These are phyloP conservation scores for Moniliella sp. DNA, from an alignment of 1,284 basidiomycete species.

Conservation along the genomic window DNA sequence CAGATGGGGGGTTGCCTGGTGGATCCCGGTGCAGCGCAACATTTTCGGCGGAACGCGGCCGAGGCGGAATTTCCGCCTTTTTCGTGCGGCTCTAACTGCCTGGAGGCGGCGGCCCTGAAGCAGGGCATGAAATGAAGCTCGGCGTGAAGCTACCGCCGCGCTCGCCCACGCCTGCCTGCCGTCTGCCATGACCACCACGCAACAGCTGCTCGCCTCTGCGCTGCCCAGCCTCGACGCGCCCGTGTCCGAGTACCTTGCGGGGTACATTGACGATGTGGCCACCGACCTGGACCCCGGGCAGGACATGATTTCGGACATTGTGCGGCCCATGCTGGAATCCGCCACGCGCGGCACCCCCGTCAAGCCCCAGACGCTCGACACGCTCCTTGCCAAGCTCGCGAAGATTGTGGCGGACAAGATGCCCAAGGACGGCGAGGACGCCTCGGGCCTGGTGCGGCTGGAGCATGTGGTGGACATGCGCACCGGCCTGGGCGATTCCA, in stretches of 20 bases:
- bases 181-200: no score
- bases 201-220: slow-evolving; percentile 50
- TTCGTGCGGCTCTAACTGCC: no score
- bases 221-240: slow-evolving; percentile 79
- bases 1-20: no score
- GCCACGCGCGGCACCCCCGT: slow-evolving; percentile 17
- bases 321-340: slow-evolving; percentile 28
- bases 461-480: slow-evolving; percentile 82
- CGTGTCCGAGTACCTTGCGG: slow-evolving; percentile 73
- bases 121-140: no score
- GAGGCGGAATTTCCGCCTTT: no score
- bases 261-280: slow-evolving; percentile 79
- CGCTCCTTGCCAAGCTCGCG: slow-evolving; percentile 13
- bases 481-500: slow-evolving; percentile 44
- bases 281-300: slow-evolving; percentile 34
- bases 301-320: slow-evolving; percentile 18
- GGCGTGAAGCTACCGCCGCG: no score
- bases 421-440: slow-evolving; percentile 26
- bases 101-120: no score
- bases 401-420: slow-evolving; percentile 19
- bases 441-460: slow-evolving; percentile 45
- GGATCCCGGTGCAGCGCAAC: no score
- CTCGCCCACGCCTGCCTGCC: no score
- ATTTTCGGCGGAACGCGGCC: no score
- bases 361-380: slow-evolving; percentile 7